Percentiles rank a stretch among this genome's conserved stretches.
These are phyloP conservation scores for Fusarium sulawesiense DNA, from an alignment of 2,329 filamentous ascomycete species.

Conservation along the genomic window DNA sequence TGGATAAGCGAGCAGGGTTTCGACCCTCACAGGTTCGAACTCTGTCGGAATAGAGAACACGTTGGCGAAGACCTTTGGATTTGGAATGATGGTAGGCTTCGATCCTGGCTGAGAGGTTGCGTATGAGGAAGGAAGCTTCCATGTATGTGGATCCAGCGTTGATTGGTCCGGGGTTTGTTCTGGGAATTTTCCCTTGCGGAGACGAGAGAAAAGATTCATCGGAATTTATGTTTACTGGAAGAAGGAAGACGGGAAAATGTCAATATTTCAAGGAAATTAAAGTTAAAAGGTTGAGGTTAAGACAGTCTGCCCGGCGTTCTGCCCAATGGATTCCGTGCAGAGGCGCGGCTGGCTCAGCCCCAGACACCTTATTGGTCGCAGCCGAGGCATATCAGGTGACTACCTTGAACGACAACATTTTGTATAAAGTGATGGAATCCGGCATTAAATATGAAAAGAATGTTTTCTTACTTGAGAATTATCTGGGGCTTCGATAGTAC, in stretches of 20 bases:
- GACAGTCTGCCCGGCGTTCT: not conserved
- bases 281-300: not conserved
- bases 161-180: not conserved
- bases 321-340: not conserved
- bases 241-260: fast-evolving
- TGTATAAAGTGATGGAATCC: fast-evolving
- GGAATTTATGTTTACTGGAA: no score
- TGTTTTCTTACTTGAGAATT: no score
- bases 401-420: not conserved
- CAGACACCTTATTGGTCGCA: not conserved
- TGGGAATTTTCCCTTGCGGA: conserved; percentile 2
- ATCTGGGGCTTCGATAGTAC: no score
- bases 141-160: conserved; percentile 19
- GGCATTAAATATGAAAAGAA: not conserved
- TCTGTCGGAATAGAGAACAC: conserved; percentile 12
- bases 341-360: conserved; percentile 17
- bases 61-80: conserved; percentile 16
- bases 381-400: not conserved
- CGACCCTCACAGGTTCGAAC: not conserved
- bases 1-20: conserved; percentile 10
- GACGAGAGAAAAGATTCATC: conserved; percentile 17
- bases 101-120: conserved; percentile 1
- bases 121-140: conserved; percentile 26
- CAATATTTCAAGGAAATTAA: not conserved
- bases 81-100: conserved; percentile 17